Conservation (phyloP, 2,329 filamentous ascomycete species). For the Pezicula neosporulosa region DNA sequence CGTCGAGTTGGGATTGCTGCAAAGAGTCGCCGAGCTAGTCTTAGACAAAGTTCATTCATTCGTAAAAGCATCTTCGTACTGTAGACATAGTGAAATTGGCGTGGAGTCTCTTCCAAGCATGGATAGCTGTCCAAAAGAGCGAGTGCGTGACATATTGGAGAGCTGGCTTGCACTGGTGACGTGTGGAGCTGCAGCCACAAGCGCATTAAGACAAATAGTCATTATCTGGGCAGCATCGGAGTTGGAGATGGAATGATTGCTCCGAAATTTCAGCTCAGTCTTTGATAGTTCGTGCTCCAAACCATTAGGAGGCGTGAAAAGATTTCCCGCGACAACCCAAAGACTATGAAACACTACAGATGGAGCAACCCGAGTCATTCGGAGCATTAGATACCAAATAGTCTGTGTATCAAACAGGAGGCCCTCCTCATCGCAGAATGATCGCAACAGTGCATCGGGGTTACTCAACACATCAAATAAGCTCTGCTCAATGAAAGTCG, state of each 20-base stretch:
- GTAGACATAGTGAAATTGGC: conserved; percentile 47
- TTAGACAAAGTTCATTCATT: conserved; percentile 56
- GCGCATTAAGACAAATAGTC: conserved; percentile 59
- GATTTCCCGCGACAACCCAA: conserved; percentile 56
- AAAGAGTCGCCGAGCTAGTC: conserved; percentile 56
- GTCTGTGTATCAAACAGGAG: conserved; percentile 57
- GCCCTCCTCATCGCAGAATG: conserved; percentile 49
- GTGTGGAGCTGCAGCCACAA: conserved; percentile 53
- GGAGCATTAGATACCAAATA: conserved; percentile 60
- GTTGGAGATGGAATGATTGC: conserved; percentile 17
- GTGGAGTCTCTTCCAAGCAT: conserved; percentile 43
- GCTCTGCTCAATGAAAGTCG: conserved; percentile 59
- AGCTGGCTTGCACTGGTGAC: conserved; percentile 32
- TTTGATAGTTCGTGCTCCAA: conserved; percentile 12
- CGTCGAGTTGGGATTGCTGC: conserved; percentile 43
- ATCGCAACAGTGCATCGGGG: conserved; percentile 49
- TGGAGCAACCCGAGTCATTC: conserved; percentile 53
- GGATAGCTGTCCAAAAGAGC: conserved; percentile 38
- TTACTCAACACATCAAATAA: conserved; percentile 62
- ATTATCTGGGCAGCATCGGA: conserved; percentile 25
- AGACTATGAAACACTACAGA: conserved; percentile 60
- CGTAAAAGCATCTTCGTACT: conserved; percentile 61
- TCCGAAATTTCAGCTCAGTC: conserved; percentile 19
- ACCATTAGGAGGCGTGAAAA: conserved; percentile 51
- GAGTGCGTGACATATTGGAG: conserved; percentile 57